Percentiles rank a stretch among this genome's conserved stretches.
Evolutionary conservation across 805 yeast species (phyloP).

Genomic region (Saccharomycopsis fodiens): DNA sequence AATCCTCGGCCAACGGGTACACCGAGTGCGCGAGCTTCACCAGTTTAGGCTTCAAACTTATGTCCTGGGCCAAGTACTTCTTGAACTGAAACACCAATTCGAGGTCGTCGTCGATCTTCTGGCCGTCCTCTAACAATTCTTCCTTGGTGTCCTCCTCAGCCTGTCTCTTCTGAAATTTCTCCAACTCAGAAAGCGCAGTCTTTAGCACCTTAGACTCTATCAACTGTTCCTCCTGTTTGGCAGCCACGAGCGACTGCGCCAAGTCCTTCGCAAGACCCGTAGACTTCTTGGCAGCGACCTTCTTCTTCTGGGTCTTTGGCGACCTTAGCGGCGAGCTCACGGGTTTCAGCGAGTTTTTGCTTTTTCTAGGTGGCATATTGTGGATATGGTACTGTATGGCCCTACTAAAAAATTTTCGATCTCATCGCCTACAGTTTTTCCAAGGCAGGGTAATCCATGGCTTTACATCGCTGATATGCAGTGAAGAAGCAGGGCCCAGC

Average conservation of each 20-base stretch:
- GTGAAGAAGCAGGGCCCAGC: neutral
- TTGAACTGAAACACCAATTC: conserved; percentile 18
- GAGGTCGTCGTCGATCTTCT: conserved; percentile 17
- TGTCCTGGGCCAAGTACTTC: conserved; percentile 9
- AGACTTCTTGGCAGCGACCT: conserved; percentile 10
- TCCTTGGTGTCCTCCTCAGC: conserved; percentile 28
- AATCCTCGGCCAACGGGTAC: conserved; percentile 40
- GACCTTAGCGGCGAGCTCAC: conserved; percentile 12
- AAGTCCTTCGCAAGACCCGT: conserved; percentile 5
- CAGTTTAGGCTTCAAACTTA: conserved; percentile 33
- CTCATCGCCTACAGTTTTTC: conserved; percentile 3
- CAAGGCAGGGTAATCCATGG: too few relatives aligned
- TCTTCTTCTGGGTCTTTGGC: conserved; percentile 7
- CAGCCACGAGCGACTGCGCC: conserved; percentile 10
- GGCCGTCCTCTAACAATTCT: conserved; percentile 51
- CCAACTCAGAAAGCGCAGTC: conserved; percentile 59
- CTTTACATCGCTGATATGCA: too few relatives aligned
- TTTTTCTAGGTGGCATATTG: conserved; percentile 16
- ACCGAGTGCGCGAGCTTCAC: conserved; percentile 22
- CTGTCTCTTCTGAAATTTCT: conserved; percentile 43
- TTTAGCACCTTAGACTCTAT: neutral
- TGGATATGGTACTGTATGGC: neutral
- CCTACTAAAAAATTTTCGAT: neutral
- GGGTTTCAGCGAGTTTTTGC: conserved; percentile 7
- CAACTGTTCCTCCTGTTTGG: conserved; percentile 21